These are phyloP conservation scores for Phyllosticta ampelicida DNA, from an alignment of 2,329 filamentous ascomycete genomes.

Conservation along the genomic window DNA sequence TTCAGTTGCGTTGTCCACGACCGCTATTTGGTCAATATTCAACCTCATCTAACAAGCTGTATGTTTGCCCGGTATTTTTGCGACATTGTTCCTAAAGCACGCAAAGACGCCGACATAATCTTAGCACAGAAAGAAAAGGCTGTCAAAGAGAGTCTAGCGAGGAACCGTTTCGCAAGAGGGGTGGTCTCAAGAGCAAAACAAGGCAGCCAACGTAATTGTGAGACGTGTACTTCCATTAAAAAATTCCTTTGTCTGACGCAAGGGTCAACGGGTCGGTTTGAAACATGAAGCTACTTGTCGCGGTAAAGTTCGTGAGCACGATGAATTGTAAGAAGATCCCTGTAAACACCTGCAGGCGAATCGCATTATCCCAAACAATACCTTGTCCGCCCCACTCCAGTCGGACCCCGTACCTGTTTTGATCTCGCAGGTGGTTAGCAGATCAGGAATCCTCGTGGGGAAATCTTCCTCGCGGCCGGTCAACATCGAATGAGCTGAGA, in stretches of 20 bases:
- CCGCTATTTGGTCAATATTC: too few species aligned
- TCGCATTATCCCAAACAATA: background rate
- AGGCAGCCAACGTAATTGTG: background rate
- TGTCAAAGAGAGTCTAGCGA: too few species aligned
- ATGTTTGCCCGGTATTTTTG: too few species aligned
- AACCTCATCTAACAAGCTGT: too few species aligned
- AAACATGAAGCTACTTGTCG: background rate
- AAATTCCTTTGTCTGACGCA: background rate
- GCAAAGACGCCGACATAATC: too few species aligned
- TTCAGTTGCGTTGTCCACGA: too few species aligned
- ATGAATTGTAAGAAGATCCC: background rate
- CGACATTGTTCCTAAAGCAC: too few species aligned
- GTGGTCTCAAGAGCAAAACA: background rate
- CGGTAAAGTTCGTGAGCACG: background rate
- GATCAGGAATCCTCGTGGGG: background rate
- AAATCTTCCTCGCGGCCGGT: background rate
- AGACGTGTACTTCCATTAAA: background rate
- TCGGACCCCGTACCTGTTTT: background rate
- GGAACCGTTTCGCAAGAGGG: background rate
- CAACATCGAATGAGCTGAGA: background rate
- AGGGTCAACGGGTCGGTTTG: background rate
- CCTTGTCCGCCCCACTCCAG: background rate
- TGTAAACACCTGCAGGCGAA: background rate
- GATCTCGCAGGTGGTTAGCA: background rate
- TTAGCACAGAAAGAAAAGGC: too few species aligned